These are phyloP conservation scores for Rhododendron molle DNA, from an alignment of 148 eudicot genomes.

Conservation along the genomic window DNA sequence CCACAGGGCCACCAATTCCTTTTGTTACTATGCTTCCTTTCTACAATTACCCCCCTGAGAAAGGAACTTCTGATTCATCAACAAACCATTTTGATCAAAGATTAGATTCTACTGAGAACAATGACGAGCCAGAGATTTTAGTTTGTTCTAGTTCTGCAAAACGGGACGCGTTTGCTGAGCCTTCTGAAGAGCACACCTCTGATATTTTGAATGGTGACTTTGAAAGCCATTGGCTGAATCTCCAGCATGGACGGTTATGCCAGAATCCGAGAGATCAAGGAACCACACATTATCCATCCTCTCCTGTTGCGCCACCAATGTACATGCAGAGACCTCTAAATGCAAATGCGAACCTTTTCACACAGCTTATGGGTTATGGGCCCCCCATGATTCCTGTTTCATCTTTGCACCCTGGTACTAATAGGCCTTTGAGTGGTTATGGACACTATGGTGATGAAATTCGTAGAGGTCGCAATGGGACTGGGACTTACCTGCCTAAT, in stretches of 20 bases:
- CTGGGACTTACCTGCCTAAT: slow-evolving; percentile 62
- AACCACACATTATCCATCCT: slow-evolving; percentile 27
- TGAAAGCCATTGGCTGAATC: slow-evolving; percentile 49
- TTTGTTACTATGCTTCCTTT: slow-evolving; percentile 43
- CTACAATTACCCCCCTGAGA: slow-evolving; percentile 27
- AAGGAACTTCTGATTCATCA: slow-evolving; percentile 14
- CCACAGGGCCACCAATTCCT: slow-evolving; percentile 43
- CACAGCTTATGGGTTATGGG: slow-evolving; percentile 28
- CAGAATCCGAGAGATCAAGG: slow-evolving; percentile 34
- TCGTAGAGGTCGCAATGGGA: slow-evolving; percentile 46
- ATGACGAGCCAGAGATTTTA: slow-evolving; percentile 17
- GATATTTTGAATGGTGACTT: slow-evolving; percentile 57
- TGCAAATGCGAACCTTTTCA: slow-evolving; percentile 20
- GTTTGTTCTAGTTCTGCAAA: slow-evolving; percentile 15
- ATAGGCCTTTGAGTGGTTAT: slow-evolving; percentile 25
- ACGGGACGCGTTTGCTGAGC: slow-evolving; percentile 17
- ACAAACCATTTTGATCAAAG: slow-evolving; percentile 6
- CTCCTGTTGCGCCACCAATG: slow-evolving; percentile 29
- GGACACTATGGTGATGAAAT: slow-evolving; percentile 31
- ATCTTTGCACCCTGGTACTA: slow-evolving; percentile 30
- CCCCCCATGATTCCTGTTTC: slow-evolving; percentile 34
- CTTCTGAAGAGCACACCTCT: slow-evolving; percentile 27
- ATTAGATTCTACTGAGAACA: slow-evolving; percentile 21
- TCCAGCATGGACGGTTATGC: slow-evolving; percentile 52
- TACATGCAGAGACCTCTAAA: slow-evolving; percentile 31